Base-by-base conservation (phyloP, 2,329 filamentous ascomycete genomes). In the Reticulascus tulasneorum region DNA sequence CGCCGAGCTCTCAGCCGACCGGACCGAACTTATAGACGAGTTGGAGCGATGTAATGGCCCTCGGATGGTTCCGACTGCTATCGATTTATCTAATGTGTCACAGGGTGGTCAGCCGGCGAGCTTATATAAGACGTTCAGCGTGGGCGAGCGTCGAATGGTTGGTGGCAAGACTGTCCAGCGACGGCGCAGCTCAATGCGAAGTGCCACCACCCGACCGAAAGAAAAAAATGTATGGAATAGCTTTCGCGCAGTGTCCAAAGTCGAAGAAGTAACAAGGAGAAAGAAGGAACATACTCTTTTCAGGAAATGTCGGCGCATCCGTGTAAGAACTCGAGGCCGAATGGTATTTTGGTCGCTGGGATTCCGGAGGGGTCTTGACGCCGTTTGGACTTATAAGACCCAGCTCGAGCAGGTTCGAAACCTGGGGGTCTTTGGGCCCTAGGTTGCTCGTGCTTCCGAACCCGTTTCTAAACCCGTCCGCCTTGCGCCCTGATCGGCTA, bases 221-320 rank as follows among this genome's bases (percentile, higher is more conserved):
- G n/a, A n/a, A n/a, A n/a, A n/a, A n/a, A n/a, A n/a, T n/a, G n/a
- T n/a, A n/a, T n/a, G n/a, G n/a, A n/a, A n/a, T n/a, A n/a, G n/a
- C n/a, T n/a, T n/a, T n/a, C n/a, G 25, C 25, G 25, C 25, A 25
- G 23, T 18, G 15, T 16, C 18, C 29, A 15, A 24, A 17, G 23
- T 23, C n/a, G 17, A n/a, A 26, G 12, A 16, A 7, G 25, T 7
- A 7, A 12, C 17, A 8, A 19, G 27, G 23, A 27, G 20, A 13
- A 36, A 23, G 37, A 23, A 25, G 37, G 38, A 23, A 51, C 58
- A 51, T 57, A 68, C 65, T 64, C 54, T 66, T 64, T 46, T 65
- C 64, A 24, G 59, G 57, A 44, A 60, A 62, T 21, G 61, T 58
- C 23, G 59, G 47, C 21, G 32, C 40, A 42, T 32, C 52, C 49